Evolutionary conservation across 805 yeast genomes (phyloP).

Genomic region (Nakazawaea anatomiae): DNA sequence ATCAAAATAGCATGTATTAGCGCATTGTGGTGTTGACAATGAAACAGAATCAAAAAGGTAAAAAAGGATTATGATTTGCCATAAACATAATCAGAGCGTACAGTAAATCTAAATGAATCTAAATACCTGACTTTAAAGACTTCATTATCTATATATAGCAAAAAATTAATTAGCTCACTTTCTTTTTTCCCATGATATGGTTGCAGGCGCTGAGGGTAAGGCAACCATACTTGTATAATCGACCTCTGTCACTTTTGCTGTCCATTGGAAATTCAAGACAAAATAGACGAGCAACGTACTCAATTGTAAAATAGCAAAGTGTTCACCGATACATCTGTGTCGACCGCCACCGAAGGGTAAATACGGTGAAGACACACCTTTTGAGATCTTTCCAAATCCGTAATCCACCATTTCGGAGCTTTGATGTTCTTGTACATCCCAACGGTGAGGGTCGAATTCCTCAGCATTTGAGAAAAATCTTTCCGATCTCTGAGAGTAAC

Average conservation of each 20-base stretch:
- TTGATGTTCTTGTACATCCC: constrained; percentile 47
- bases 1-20: no score
- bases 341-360: constrained; percentile 99
- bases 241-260: constrained; percentile 55
- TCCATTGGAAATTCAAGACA: constrained; percentile 76
- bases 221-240: constrained; percentile 93
- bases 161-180: background rate
- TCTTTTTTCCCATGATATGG: constrained; percentile 66
- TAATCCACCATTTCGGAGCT: constrained; percentile 61
- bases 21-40: no score
- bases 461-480: constrained; percentile 73
- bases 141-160: no score
- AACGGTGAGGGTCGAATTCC: constrained; percentile 79
- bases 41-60: no score
- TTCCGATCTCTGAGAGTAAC: constrained; percentile 75
- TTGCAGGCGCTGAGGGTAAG: constrained; percentile 75
- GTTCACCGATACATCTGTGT: constrained; percentile 99
- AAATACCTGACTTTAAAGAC: no score
- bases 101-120: no score
- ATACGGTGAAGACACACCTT: constrained; percentile 94
- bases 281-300: constrained; percentile 79
- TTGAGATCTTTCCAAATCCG: constrained; percentile 92
- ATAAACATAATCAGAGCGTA: no score
- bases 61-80: no score
- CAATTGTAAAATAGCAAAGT: constrained; percentile 90